phyloP scores from a whole-genome alignment of 2,329 filamentous ascomycete genomes.

The Knoxdaviesia capensis region DNA sequence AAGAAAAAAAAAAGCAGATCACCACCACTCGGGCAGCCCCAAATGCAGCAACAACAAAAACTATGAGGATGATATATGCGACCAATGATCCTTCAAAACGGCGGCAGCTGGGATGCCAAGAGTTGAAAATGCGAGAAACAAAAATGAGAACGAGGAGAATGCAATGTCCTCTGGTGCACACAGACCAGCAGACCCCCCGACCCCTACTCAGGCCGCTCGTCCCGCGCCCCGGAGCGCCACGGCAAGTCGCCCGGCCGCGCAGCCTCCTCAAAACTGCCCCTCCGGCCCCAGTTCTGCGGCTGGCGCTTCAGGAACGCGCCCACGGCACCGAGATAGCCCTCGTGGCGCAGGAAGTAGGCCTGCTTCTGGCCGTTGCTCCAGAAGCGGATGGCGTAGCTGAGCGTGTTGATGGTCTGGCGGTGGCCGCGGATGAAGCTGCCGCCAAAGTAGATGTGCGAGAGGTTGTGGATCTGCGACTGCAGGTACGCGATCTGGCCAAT shows the following conservation, averaged over 20 bases:
- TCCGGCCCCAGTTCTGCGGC: slow-evolving; percentile 75
- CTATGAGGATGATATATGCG: no score
- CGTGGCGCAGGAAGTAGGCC: slow-evolving; percentile 87
- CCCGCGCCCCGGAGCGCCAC: no score
- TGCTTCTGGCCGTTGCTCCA: slow-evolving; percentile 91
- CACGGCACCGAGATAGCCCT: slow-evolving; percentile 85
- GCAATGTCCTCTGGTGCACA: no score
- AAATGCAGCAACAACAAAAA: no score
- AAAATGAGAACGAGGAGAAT: no score
- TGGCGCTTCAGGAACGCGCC: slow-evolving; percentile 87
- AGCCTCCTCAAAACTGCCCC: slow-evolving; percentile 49
- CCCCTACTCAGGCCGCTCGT: no score
- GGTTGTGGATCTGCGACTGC: slow-evolving; percentile 84
- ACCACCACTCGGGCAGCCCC: no score
- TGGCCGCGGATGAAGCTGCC: slow-evolving; percentile 94
- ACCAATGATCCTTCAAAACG: no score
- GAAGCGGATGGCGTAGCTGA: slow-evolving; percentile 93
- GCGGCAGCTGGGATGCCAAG: no score
- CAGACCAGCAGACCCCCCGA: no score
- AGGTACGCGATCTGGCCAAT: slow-evolving; percentile 95
- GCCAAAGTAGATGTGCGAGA: slow-evolving; percentile 92
- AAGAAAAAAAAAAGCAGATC: neutral
- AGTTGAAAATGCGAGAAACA: no score
- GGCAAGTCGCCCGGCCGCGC: no score
- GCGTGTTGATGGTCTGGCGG: slow-evolving; percentile 90